Conservation (phyloP, 73 alveolate species). For the Uronychia binucleata region DNA sequence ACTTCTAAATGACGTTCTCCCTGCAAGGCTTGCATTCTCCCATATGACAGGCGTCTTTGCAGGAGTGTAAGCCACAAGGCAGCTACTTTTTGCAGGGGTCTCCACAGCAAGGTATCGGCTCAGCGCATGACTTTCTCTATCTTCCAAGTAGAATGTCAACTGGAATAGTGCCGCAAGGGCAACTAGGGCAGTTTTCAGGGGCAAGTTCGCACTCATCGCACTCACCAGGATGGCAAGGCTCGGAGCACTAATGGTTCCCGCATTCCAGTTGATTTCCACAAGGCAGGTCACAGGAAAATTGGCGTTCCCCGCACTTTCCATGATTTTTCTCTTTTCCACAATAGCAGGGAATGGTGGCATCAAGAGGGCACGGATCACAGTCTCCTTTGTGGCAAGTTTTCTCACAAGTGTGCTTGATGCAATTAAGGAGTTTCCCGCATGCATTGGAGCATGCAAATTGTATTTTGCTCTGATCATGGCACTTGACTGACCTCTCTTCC, state of each 20-base stretch:
- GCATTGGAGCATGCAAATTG: slow-evolving; percentile 51
- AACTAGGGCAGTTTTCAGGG: slow-evolving; percentile 54
- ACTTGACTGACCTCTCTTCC: slow-evolving; percentile 69
- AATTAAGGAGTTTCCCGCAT: slow-evolving; percentile 72
- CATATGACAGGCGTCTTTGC: slow-evolving; percentile 29
- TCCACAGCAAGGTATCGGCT: slow-evolving; percentile 78
- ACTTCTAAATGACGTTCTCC: slow-evolving; percentile 63
- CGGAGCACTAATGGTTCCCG: slow-evolving; percentile 88
- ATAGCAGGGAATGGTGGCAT: slow-evolving; percentile 55
- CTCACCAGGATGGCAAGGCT: slow-evolving; percentile 88
- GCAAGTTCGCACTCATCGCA: slow-evolving; percentile 82
- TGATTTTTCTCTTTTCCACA: slow-evolving; percentile 66
- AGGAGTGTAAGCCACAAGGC: slow-evolving; percentile 61
- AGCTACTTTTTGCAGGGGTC: slow-evolving; percentile 56
- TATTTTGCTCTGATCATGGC: slow-evolving; percentile 66
- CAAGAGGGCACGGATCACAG: slow-evolving; percentile 65
- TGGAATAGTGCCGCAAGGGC: slow-evolving; percentile 79
- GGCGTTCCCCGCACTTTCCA: slow-evolving; percentile 70
- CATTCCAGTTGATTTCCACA: slow-evolving; percentile 90
- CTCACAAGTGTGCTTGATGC: slow-evolving; percentile 68
- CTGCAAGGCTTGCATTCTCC: slow-evolving; percentile 69
- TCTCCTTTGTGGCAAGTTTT: slow-evolving; percentile 75
- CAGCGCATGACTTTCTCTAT: slow-evolving; percentile 62
- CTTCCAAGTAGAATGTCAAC: slow-evolving; percentile 31
- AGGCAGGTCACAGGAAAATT: slow-evolving; percentile 80